Evolutionary conservation across 2,329 filamentous ascomycete genomes (phyloP).

Genomic region (Ophiocordyceps camponoti-saundersi): DNA sequence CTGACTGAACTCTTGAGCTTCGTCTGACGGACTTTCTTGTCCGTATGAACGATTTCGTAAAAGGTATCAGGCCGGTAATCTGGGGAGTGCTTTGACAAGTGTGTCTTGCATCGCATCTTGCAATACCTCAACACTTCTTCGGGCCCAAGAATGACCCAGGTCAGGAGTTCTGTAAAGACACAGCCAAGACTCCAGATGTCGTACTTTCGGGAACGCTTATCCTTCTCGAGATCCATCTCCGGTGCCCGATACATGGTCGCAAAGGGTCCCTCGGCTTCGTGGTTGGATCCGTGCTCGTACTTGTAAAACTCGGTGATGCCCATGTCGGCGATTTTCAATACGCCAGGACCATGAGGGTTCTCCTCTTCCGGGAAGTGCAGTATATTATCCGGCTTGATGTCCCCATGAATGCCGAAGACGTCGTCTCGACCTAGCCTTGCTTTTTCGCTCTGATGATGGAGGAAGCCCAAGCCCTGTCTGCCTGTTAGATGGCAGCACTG

Average conservation of each 20-base stretch:
- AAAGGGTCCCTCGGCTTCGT: neutral
- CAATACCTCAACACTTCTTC: neutral
- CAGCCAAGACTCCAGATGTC: neutral
- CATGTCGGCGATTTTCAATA: neutral
- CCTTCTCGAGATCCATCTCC: neutral
- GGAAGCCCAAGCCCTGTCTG: neutral
- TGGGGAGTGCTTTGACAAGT: too few relatives aligned
- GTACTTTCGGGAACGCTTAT: neutral
- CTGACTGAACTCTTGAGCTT: neutral
- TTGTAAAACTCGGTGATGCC: neutral
- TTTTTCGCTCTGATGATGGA: neutral
- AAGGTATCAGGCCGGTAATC: too few relatives aligned
- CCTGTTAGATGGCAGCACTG: neutral
- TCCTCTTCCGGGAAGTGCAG: neutral
- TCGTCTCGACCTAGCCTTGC: too few relatives aligned
- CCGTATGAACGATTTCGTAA: too few relatives aligned
- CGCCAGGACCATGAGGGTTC: neutral
- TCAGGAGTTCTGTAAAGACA: neutral
- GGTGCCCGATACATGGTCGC: neutral
- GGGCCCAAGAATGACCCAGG: neutral
- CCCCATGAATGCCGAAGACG: neutral
- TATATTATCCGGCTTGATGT: neutral
- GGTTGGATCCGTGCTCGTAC: neutral
- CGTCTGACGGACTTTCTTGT: too few relatives aligned
- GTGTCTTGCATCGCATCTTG: neutral